phyloP scores from a whole-genome alignment of 495 filamentous ascomycete species.

The Penicillium parvum region DNA sequence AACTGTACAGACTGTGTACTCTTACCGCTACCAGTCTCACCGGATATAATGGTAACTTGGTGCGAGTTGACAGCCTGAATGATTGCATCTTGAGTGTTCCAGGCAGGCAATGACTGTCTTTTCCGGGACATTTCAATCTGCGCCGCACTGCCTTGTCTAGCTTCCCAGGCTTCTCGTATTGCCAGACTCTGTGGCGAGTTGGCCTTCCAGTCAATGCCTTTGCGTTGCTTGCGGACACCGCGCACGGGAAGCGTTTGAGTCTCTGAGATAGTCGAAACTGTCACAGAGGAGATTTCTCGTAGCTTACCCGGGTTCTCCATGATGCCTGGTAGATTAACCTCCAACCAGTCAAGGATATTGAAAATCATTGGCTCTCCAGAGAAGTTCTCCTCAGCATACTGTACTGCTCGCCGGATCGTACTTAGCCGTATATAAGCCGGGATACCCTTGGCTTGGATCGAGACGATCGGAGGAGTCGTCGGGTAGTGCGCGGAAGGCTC shows the following conservation, averaged over 20 bases:
- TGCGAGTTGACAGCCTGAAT: constrained; percentile 64
- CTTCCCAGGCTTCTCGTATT: constrained; percentile 49
- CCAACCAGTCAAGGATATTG: constrained; percentile 84
- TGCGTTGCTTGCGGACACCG: constrained; percentile 43
- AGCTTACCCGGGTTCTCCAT: constrained; percentile 78
- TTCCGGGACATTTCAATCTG: constrained; percentile 67
- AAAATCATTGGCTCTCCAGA: constrained; percentile 85
- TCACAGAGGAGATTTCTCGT: constrained; percentile 69
- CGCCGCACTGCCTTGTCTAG: constrained; percentile 49
- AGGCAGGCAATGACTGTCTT: constrained; percentile 76
- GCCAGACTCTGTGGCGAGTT: constrained; percentile 36
- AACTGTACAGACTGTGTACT: constrained; percentile 97
- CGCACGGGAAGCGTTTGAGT: constrained; percentile 42
- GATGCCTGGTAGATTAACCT: constrained; percentile 68
- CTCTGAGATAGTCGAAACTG: constrained; percentile 25
- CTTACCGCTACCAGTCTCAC: constrained; percentile 95
- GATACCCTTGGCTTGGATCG: constrained; percentile 58
- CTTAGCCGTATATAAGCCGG: constrained; percentile 91
- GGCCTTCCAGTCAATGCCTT: constrained; percentile 35
- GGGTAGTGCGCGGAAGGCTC: constrained; percentile 64
- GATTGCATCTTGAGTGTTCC: constrained; percentile 74
- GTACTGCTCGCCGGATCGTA: constrained; percentile 71
- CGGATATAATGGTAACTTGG: constrained; percentile 92
- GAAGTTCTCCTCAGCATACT: constrained; percentile 61
- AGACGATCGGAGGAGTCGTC: constrained; percentile 65